Evolutionary conservation across 225 moss, liverwort and hornwort species (phyloP).

Genomic region (Lunularia cruciata): DNA sequence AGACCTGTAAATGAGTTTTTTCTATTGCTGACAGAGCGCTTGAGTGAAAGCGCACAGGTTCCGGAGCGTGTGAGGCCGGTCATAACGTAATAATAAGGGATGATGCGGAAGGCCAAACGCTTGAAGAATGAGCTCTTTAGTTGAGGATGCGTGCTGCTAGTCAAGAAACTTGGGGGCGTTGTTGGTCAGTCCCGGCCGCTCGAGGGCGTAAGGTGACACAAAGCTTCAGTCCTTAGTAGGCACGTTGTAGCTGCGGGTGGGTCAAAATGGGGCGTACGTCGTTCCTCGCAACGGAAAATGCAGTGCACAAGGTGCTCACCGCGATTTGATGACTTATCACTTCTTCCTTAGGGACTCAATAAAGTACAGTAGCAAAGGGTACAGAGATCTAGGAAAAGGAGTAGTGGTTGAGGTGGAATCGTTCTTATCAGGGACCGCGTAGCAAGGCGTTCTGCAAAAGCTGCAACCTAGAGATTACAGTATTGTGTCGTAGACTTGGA

Average conservation of each 20-base stretch:
- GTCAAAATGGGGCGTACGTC: constrained; percentile 13
- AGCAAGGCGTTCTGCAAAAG: not conserved
- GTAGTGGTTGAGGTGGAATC: not conserved
- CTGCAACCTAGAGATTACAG: not conserved
- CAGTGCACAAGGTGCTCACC: constrained; percentile 4
- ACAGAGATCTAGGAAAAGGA: not conserved
- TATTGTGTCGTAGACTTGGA: not conserved
- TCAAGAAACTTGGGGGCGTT: not conserved
- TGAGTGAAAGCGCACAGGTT: too few species aligned
- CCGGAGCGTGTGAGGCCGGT: not conserved
- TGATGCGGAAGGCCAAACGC: constrained; percentile 1
- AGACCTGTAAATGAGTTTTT: too few species aligned
- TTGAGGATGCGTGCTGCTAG: not conserved
- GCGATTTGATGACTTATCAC: not conserved
- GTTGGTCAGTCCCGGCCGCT: not conserved
- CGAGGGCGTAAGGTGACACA: not conserved
- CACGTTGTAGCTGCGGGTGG: not conserved
- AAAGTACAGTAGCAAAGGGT: not conserved
- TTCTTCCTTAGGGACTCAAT: not conserved
- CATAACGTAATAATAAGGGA: not conserved
- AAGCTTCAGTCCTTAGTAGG: not conserved
- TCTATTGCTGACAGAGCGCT: too few species aligned
- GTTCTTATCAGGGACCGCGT: not conserved
- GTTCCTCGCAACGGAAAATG: not conserved
- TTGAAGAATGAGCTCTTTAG: not conserved